A percentile compares a stretch with the other conserved stretches of the same genome.
phyloP scores from a whole-genome alignment of 2,329 filamentous ascomycete species.

The Colletotrichum cordylinicola region DNA sequence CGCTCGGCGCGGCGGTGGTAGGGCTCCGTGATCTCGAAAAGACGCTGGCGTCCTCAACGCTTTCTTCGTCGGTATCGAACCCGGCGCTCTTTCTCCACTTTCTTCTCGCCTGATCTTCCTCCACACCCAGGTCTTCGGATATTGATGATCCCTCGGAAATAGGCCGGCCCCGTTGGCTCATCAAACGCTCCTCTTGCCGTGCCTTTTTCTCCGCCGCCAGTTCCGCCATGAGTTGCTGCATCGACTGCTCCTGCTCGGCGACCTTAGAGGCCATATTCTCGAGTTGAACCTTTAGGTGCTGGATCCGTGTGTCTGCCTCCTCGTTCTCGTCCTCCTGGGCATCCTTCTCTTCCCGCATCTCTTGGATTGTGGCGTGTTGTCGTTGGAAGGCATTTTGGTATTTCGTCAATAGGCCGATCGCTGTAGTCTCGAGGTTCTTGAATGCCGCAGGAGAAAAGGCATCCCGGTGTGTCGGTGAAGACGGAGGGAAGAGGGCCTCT shows the following conservation, averaged over 20 bases:
- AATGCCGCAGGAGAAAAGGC: slow-evolving; percentile 64
- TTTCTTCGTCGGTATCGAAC: slow-evolving; percentile 60
- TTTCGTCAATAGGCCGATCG: slow-evolving; percentile 57
- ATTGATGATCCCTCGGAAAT: slow-evolving; percentile 46
- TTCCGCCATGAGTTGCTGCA: slow-evolving; percentile 55
- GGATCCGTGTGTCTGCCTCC: slow-evolving; percentile 55
- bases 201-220: slow-evolving; percentile 57
- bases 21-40: slow-evolving; percentile 68
- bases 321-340: slow-evolving; percentile 60
- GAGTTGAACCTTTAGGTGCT: slow-evolving; percentile 63
- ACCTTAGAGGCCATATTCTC: slow-evolving; percentile 63
- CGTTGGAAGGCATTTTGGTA: slow-evolving; percentile 66
- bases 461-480: slow-evolving; percentile 47
- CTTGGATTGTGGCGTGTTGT: slow-evolving; percentile 54
- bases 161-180: slow-evolving; percentile 29
- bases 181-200: slow-evolving; percentile 42
- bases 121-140: slow-evolving; percentile 60
- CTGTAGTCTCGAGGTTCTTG: slow-evolving; percentile 66
- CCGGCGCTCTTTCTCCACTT: slow-evolving; percentile 45
- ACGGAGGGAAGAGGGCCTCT: slow-evolving; percentile 56
- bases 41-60: slow-evolving; percentile 57
- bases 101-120: slow-evolving; percentile 51
- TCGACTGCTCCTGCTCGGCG: slow-evolving; percentile 57
- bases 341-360: slow-evolving; percentile 59
- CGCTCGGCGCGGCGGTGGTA: slow-evolving; percentile 46